Base-by-base conservation (phyloP, 495 filamentous ascomycete genomes). In the Neurospora sp. region DNA sequence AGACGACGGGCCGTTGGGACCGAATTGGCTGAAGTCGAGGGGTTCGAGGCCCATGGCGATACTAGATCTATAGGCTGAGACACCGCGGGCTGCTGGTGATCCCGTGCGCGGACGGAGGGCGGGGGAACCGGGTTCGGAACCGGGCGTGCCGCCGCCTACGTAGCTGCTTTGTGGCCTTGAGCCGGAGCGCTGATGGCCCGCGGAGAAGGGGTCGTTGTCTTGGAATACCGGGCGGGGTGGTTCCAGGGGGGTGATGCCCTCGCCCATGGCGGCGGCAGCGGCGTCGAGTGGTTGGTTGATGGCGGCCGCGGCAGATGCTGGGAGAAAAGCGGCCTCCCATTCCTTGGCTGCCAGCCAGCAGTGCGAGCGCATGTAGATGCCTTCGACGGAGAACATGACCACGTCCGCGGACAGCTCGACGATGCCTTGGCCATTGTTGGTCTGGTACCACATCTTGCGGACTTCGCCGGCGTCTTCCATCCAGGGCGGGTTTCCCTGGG, bases 381-480 rank as follows among this genome's bases (percentile, higher is more conserved):
- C 94, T 77, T 98, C 95, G 37, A 96, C 89, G 20, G 93, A 91
- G 75, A 97, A 93, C 75, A 97, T 90, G 72, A 97, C 90, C 10
- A 95, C 86, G 77, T 97, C 93, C 20, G 89, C 86, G 4, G 94
- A 93, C 31, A 97, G 85, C 77, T 87, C 89, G 65, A 97, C 93
- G 16, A 94, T 85, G 44, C 88, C 89, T 68, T 86, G 85, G 53
- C 90, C 90, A 14, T 65, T 37, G 45, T 89, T 87, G 39, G 94
- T 90, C 73, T 92, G 89, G 79, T 93, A 94, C 94, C 94, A 94
- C 74, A 89, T 90, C 78, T 89, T 88, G 75, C 88, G 88, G 39
- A 85, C 80, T 27, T 86, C 85, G 72, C 88, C 88, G 73, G 84
- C 86, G 68, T 94, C 91, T 70, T 92, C 89, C 68, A 91, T 90